Conservation (phyloP, 768 basidiomycete species). For the Nidula microcarpa region DNA sequence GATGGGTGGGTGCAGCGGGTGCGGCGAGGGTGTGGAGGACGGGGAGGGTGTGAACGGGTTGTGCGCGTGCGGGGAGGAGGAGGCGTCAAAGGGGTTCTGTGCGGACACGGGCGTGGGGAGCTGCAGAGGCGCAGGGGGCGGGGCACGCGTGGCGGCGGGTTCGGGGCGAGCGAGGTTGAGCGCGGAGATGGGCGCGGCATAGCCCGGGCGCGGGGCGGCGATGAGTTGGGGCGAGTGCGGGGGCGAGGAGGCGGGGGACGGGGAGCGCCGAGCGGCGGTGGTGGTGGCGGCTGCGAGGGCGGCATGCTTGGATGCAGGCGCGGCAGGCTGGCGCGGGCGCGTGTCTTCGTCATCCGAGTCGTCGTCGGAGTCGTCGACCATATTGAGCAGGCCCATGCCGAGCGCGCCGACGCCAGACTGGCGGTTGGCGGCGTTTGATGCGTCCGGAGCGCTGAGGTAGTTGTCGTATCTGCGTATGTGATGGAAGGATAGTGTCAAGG, state of each 20-base stretch:
- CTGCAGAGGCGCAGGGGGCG: conserved; percentile 10
- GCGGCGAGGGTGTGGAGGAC: conserved; percentile 48
- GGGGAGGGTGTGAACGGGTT: conserved; percentile 13
- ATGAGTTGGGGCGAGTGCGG: conserved; percentile 36
- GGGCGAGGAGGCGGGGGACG: conserved; percentile 1
- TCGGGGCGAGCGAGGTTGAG: conserved; percentile 54
- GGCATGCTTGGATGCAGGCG: conserved; percentile 29
- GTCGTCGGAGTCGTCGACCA: conserved; percentile 28
- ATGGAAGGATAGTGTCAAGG: too few relatives aligned
- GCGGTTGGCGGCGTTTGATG: conserved; percentile 27
- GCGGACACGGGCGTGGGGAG: conserved; percentile 6
- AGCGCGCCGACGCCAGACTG: conserved; percentile 53
- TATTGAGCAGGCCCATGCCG: conserved; percentile 26
- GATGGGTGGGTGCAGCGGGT: conserved; percentile 72
- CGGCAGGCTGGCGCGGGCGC: conserved; percentile 7
- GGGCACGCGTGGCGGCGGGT: conserved; percentile 33
- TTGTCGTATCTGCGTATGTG: conserved; percentile 55
- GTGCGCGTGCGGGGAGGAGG: neutral
- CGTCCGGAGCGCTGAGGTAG: conserved; percentile 37
- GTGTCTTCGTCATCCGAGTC: conserved; percentile 15
- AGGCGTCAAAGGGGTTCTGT: conserved; percentile 19
- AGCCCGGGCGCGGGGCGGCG: conserved; percentile 71
- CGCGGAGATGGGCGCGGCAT: conserved; percentile 65
- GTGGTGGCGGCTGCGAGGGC: conserved; percentile 29
- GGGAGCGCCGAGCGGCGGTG: conserved; percentile 1